Evolutionary conservation across 257 asterid genomes (phyloP).

Genomic region (Plectranthus barbatus): DNA sequence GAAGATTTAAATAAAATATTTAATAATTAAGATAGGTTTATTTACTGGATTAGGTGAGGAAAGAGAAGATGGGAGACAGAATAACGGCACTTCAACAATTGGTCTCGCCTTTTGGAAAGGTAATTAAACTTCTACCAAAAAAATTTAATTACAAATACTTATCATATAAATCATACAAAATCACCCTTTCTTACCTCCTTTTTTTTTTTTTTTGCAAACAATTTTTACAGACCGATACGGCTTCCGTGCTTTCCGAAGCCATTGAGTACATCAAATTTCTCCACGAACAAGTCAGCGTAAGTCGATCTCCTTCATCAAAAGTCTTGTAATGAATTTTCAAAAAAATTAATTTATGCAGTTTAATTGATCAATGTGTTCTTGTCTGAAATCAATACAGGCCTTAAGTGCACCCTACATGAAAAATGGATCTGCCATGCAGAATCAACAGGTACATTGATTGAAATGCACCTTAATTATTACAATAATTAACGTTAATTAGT

Average conservation of each 20-base stretch:
- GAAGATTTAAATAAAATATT: conserved; percentile 3
- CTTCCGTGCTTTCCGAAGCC: conserved; percentile 90
- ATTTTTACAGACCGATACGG: conserved; percentile 75
- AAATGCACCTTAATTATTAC: background rate
- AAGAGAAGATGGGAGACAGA: conserved; percentile 99
- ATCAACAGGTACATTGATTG: conserved; percentile 48
- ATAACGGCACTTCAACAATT: conserved; percentile 92
- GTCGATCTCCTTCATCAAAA: conserved; percentile 14
- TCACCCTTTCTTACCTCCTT: background rate
- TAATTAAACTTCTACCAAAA: conserved; percentile 29
- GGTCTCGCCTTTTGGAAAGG: conserved; percentile 96
- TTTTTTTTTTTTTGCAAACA: too few relatives aligned
- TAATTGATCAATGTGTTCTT: background rate
- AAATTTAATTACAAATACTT: background rate
- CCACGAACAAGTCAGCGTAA: conserved; percentile 84
- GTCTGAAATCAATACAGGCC: conserved; percentile 35
- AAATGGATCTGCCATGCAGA: conserved; percentile 64
- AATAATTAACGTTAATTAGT: too few relatives aligned
- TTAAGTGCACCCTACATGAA: conserved; percentile 76
- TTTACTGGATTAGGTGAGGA: conserved; percentile 56
- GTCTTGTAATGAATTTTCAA: too few relatives aligned
- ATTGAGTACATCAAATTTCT: conserved; percentile 80
- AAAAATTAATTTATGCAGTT: too few relatives aligned
- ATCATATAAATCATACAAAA: background rate
- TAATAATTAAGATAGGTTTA: conserved; percentile 13